Conservation (phyloP, 2,329 filamentous ascomycete species). For the Dactylellina sp. region DNA sequence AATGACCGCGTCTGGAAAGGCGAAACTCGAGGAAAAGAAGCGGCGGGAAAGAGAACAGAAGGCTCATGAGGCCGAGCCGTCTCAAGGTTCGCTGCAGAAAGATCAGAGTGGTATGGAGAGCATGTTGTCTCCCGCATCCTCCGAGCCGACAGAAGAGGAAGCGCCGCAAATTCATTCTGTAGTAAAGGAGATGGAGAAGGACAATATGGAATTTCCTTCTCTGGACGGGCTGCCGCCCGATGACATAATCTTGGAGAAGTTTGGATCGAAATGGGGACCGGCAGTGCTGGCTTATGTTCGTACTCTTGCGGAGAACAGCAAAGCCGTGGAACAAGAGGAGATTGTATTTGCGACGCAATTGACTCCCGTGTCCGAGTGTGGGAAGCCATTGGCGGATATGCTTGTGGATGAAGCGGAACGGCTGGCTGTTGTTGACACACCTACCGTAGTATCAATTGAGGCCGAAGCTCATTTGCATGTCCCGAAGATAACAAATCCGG, state of each 20-base stretch:
- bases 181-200: constrained; percentile 16
- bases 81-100: constrained; percentile 38
- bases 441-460: not conserved
- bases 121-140: constrained; percentile 38
- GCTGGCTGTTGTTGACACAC: constrained; percentile 5
- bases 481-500: not conserved
- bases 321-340: constrained; percentile 6
- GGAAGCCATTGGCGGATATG: constrained; percentile 31
- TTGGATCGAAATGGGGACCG: constrained; percentile 31
- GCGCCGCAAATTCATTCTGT: not conserved
- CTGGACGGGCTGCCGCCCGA: constrained; percentile 41
- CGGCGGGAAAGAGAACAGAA: constrained; percentile 49
- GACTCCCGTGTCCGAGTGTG: constrained; percentile 49
- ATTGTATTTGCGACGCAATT: constrained; percentile 33
- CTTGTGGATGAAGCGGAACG: constrained; percentile 39
- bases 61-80: constrained; percentile 17
- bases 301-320: constrained; percentile 8
- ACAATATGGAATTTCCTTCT: constrained; percentile 5
- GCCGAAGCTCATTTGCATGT: not conserved
- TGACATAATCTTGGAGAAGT: constrained; percentile 31
- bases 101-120: constrained; percentile 26
- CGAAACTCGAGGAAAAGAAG: constrained; percentile 32
- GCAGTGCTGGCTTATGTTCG: constrained; percentile 30
- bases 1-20: constrained; percentile 22
- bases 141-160: constrained; percentile 15